Conservation (phyloP, 2,329 filamentous ascomycete genomes). For the Colletotrichum liaoningense region DNA sequence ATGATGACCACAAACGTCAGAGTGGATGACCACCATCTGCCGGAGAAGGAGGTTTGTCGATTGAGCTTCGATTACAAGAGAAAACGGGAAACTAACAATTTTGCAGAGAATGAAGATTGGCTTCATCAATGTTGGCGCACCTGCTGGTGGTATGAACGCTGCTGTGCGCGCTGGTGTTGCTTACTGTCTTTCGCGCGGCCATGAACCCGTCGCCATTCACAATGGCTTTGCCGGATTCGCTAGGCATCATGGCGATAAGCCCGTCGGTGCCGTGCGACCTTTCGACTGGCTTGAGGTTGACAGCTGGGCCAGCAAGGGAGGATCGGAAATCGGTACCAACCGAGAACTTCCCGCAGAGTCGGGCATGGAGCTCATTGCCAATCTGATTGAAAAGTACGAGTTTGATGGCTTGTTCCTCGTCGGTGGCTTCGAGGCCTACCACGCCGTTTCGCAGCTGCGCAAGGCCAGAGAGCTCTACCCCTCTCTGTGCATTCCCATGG, state of each 20-base stretch:
- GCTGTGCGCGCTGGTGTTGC: conserved; percentile 93
- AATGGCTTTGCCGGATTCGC: conserved; percentile 97
- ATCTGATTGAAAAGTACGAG: conserved; percentile 85
- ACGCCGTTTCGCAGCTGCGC: conserved; percentile 87
- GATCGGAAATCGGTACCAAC: conserved; percentile 98
- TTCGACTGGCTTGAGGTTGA: conserved; percentile 96
- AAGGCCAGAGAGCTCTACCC: conserved; percentile 82
- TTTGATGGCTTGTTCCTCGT: conserved; percentile 94
- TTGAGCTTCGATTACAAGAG: too few relatives aligned
- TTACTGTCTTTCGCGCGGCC: conserved; percentile 92
- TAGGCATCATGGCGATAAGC: conserved; percentile 87
- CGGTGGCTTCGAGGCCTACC: conserved; percentile 97
- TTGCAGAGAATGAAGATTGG: conserved; percentile 86
- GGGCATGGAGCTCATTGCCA: conserved; percentile 84
- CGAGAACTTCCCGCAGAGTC: conserved; percentile 88
- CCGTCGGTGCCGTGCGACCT: conserved; percentile 83
- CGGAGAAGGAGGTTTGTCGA: conserved; percentile 73
- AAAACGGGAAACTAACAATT: conserved; percentile 42
- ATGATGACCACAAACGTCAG: conserved; percentile 89
- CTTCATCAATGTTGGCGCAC: conserved; percentile 96
- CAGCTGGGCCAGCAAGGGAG: conserved; percentile 94
- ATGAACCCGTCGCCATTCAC: conserved; percentile 91
- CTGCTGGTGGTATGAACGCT: conserved; percentile 98
- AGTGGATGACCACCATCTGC: conserved; percentile 74
- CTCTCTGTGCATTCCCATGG: conserved; percentile 91